Evolutionary conservation across 2,329 filamentous ascomycete genomes (phyloP).

Genomic region (Byssothecium circinans): DNA sequence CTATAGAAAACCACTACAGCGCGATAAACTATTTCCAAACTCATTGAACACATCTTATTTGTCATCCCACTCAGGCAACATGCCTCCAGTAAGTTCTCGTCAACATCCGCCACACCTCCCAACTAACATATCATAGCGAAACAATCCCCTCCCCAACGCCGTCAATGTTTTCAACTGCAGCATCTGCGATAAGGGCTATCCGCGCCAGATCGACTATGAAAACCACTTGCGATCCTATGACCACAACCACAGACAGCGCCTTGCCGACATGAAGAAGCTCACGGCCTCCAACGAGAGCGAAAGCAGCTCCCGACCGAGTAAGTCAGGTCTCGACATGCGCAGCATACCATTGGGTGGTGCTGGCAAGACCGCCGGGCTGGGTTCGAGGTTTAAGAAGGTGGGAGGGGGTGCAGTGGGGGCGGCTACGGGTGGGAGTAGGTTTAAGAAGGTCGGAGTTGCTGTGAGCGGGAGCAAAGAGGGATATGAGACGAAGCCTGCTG

Average conservation of each 20-base stretch:
- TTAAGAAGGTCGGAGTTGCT: constrained; percentile 70
- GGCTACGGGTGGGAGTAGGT: constrained; percentile 47
- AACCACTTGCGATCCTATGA: constrained; percentile 93
- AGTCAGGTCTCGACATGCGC: constrained; percentile 23
- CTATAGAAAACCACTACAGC: not conserved
- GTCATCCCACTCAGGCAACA: no score
- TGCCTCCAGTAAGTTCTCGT: constrained; percentile 20
- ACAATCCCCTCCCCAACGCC: constrained; percentile 48
- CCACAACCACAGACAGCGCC: constrained; percentile 74
- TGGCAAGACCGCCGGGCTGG: constrained; percentile 19
- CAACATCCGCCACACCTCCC: constrained; percentile 32
- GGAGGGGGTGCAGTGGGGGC: constrained; percentile 15
- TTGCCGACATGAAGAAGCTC: constrained; percentile 81
- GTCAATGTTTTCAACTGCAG: constrained; percentile 52
- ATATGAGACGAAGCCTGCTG: not conserved
- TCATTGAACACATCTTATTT: no score
- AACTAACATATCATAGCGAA: constrained; percentile 40
- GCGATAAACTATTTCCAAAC: no score
- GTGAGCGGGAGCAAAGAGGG: constrained; percentile 11
- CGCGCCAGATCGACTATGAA: constrained; percentile 94
- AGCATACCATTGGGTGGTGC: constrained; percentile 25
- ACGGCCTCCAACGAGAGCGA: constrained; percentile 33
- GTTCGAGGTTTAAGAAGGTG: constrained; percentile 32
- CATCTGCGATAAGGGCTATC: constrained; percentile 89
- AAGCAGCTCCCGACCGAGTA: constrained; percentile 19